Percentiles rank a stretch among this genome's conserved stretches.
Conservation (phyloP, 306 rosid species). For the Quercus ilex region DNA sequence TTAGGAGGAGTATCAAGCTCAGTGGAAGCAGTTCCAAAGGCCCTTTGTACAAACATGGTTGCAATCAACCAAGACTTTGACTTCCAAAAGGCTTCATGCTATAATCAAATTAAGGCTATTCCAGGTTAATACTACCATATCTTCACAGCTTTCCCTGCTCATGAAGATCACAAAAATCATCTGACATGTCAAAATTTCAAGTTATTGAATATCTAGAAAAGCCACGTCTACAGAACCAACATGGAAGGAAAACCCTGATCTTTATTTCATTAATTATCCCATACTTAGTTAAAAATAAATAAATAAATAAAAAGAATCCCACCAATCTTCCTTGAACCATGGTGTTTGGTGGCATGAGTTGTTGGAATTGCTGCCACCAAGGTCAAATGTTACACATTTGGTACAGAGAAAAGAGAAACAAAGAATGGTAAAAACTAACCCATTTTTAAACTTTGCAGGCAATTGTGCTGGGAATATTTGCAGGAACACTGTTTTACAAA, state of each 20-base stretch:
- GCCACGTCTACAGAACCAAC: neutral
- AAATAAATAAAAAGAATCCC: too few species aligned
- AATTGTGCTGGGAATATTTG: neutral
- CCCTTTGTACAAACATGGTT: conserved; percentile 4
- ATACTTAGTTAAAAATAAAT: too few species aligned
- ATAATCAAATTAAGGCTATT: conserved; percentile 8
- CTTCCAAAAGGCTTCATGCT: neutral
- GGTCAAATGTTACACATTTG: too few species aligned
- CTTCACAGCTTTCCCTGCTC: neutral
- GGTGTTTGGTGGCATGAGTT: too few species aligned
- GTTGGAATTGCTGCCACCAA: too few species aligned
- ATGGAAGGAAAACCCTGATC: neutral
- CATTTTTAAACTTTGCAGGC: neutral
- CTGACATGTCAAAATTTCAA: neutral
- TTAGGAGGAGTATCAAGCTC: neutral
- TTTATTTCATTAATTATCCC: neutral
- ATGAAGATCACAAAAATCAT: neutral
- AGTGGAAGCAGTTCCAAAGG: neutral
- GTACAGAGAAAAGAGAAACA: too few species aligned
- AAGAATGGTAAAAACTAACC: neutral
- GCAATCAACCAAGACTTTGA: conserved; percentile 2
- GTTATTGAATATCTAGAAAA: neutral
- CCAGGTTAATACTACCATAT: neutral
- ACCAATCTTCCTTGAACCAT: neutral
- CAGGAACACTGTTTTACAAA: neutral